Conservation (phyloP, 2,329 filamentous ascomycete genomes). For the Alternaria gansuensis region DNA sequence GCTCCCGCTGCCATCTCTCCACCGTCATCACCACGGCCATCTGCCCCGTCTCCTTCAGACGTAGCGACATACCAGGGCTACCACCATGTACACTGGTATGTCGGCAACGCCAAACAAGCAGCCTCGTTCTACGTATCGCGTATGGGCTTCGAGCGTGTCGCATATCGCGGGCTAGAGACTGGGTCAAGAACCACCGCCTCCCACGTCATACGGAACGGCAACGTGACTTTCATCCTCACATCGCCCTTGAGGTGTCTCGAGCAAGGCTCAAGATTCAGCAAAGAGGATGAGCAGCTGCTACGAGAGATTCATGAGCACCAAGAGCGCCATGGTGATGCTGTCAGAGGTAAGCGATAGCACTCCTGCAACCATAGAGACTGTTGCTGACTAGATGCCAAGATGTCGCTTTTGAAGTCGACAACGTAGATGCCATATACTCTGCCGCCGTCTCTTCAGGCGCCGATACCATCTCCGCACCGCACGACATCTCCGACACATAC, state of each 20-base stretch:
- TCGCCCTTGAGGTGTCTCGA: slow-evolving; percentile 72
- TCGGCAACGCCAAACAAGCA: slow-evolving; percentile 95
- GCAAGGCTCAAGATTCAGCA: slow-evolving; percentile 41
- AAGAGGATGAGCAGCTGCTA: slow-evolving; percentile 71
- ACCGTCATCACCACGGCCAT: slow-evolving; percentile 52
- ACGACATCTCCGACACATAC: slow-evolving; percentile 62
- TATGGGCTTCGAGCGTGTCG: slow-evolving; percentile 84
- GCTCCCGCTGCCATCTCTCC: slow-evolving; percentile 51
- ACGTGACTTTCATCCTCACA: slow-evolving; percentile 82
- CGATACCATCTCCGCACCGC: slow-evolving; percentile 69
- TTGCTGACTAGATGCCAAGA: slow-evolving; percentile 58
- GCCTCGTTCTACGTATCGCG: slow-evolving; percentile 87
- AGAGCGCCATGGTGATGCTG: slow-evolving; percentile 87
- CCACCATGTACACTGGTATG: slow-evolving; percentile 94
- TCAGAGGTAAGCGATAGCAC: slow-evolving; percentile 64
- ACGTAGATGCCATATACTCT: slow-evolving; percentile 80
- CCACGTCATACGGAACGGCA: slow-evolving; percentile 81
- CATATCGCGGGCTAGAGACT: slow-evolving; percentile 89
- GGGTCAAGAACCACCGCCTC: slow-evolving; percentile 82
- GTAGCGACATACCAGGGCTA: slow-evolving; percentile 76
- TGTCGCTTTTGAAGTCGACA: slow-evolving; percentile 93
- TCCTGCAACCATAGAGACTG: background rate
- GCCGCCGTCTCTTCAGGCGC: slow-evolving; percentile 74
- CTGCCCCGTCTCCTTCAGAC: slow-evolving; percentile 39
- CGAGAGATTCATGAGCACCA: slow-evolving; percentile 82